Conservation (phyloP, 2,329 filamentous ascomycete species). For the Pezicula radicicola region DNA sequence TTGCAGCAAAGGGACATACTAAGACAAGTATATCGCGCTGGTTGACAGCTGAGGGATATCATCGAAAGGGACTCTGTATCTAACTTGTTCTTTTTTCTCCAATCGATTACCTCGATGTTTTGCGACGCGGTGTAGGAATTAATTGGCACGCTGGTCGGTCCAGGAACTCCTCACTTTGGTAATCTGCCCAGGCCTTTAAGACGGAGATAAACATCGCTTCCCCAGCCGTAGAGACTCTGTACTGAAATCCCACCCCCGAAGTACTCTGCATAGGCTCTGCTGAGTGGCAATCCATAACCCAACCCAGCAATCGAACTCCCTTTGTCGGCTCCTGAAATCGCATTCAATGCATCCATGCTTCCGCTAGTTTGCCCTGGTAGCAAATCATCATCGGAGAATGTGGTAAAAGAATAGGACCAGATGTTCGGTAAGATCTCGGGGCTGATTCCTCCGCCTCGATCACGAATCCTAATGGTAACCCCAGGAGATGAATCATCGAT, state of each 20-base stretch:
- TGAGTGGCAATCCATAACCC: conserved; percentile 88
- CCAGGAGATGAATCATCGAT: conserved; percentile 69
- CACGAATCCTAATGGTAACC: conserved; percentile 91
- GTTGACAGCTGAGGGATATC: no score
- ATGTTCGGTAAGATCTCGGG: conserved; percentile 82
- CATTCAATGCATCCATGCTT: conserved; percentile 67
- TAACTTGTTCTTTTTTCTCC: no score
- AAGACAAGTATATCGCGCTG: no score
- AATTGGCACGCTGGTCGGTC: background rate
- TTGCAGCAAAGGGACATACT: no score
- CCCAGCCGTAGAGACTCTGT: conserved; percentile 97
- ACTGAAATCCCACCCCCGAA: conserved; percentile 94
- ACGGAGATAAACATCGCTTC: conserved; percentile 61
- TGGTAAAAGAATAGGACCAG: conserved; percentile 97
- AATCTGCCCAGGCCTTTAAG: conserved; percentile 33
- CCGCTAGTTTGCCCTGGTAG: conserved; percentile 38
- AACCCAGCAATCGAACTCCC: conserved; percentile 86
- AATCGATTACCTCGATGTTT: background rate
- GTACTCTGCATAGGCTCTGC: conserved; percentile 93
- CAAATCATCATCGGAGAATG: conserved; percentile 67
- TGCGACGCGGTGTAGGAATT: background rate
- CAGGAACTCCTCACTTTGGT: conserved; percentile 4
- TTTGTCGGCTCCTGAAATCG: conserved; percentile 70
- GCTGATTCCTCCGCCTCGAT: conserved; percentile 89
- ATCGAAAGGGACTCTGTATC: no score